These are phyloP conservation scores for Vigna nakashimae DNA, from an alignment of 306 rosid genomes.

Conservation along the genomic window DNA sequence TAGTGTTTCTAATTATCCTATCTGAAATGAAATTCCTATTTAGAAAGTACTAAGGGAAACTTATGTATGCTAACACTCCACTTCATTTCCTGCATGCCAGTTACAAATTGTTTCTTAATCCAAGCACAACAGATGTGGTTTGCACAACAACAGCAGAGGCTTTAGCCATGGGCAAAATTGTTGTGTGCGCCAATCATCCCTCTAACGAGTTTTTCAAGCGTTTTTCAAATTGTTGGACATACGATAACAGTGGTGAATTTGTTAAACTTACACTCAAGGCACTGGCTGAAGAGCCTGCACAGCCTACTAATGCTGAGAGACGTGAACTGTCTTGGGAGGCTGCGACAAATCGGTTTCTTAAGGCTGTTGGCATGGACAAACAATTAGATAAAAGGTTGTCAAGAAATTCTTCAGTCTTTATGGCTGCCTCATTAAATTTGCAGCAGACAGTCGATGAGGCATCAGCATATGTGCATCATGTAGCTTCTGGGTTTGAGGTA, in stretches of 20 bases:
- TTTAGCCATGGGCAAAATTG: conserved; percentile 92
- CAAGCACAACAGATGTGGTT: conserved; percentile 96
- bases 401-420: conserved; percentile 49
- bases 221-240: conserved; percentile 84
- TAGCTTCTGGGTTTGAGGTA: conserved; percentile 77
- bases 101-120: conserved; percentile 90
- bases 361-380: conserved; percentile 62
- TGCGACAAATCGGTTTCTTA: conserved; percentile 84
- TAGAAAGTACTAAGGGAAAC: conserved; percentile 29
- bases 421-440: conserved; percentile 61
- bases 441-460: conserved; percentile 60
- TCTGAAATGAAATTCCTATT: conserved; percentile 7
- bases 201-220: conserved; percentile 97
- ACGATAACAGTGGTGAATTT: conserved; percentile 59
- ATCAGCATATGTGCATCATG: conserved; percentile 74
- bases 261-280: conserved; percentile 66
- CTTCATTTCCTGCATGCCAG: conserved; percentile 54
- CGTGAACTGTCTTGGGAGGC: conserved; percentile 87
- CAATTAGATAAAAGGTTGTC: conserved; percentile 41
- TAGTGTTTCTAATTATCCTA: neutral
- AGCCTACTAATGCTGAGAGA: conserved; percentile 67
- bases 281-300: conserved; percentile 68
- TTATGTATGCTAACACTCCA: conserved; percentile 29
- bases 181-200: conserved; percentile 84
- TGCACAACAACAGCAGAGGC: conserved; percentile 99